Evolutionary conservation across 2,329 filamentous ascomycete genomes (phyloP), one percentile per base, ranked within the genome.

Genomic region (Akanthomyces dipterigenus): DNA sequence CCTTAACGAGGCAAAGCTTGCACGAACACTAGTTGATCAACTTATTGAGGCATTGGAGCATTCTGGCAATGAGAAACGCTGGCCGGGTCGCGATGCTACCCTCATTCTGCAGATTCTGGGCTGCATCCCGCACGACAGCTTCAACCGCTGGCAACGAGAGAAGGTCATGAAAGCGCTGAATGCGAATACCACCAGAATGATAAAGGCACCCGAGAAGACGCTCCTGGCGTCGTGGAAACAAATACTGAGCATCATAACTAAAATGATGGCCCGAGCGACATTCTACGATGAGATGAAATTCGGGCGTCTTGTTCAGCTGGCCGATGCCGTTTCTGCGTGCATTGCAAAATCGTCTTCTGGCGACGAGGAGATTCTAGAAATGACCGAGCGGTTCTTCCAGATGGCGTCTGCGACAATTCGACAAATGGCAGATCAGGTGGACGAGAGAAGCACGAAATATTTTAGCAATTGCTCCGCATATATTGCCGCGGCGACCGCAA

Each of bases 241-340:
- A 11, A 66, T 80, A 5, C 69, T 84, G 7, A 74, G 76, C 22
- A 65, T 85, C 53, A 75, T 78, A 64, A 69, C 76, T 3, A 83
- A 80, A 65, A 69, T 83, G 26, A 81, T 83, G 76, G 68, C 70
- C 5, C 74, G 76, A n/a, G 76, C 81, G 0, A 82, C 80, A 0
- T 82, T 82, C 61, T 81, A 83, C 64, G 72, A 80, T 64, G 72
- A 69, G 0, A 77, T 83, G 71, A 67, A 63, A 1, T 83, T 78
- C 55, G 64, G 67, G 0, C 68, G 76, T 58, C 69, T 76, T 5
- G 67, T 72, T 2, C 68, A 70, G 5, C 63, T 74, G 9, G 75
- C 75, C 1, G 69, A 75, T 42, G 68, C 69, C 7, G 65, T 75
- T 62, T 71, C 64, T 26, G 22, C 40, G 45, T 73, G 24, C 67